These are phyloP conservation scores for Rhynchosporium graminicola DNA, from an alignment of 2,329 filamentous ascomycete genomes.

Conservation along the genomic window DNA sequence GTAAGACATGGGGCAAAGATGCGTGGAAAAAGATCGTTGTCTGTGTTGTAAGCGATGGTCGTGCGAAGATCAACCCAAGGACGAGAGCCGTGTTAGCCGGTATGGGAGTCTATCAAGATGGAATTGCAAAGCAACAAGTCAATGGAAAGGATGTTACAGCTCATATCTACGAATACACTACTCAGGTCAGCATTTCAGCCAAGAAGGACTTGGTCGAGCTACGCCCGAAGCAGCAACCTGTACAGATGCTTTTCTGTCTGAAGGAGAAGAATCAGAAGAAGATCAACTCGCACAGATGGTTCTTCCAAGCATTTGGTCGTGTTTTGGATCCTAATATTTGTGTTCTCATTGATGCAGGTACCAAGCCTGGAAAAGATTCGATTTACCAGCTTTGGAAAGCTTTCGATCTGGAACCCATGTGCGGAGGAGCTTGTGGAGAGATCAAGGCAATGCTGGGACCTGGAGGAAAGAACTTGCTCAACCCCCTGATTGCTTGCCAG, in stretches of 20 bases:
- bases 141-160: conserved; percentile 95
- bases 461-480: conserved; percentile 82
- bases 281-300: conserved; percentile 99
- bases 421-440: conserved; percentile 94
- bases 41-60: conserved; percentile 93
- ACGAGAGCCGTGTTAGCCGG: conserved; percentile 87
- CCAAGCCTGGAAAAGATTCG: conserved; percentile 87
- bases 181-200: conserved; percentile 81
- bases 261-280: conserved; percentile 99
- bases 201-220: conserved; percentile 81
- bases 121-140: conserved; percentile 97
- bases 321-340: conserved; percentile 96
- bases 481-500: conserved; percentile 91
- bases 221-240: conserved; percentile 79
- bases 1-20: conserved; percentile 97
- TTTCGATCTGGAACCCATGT: conserved; percentile 97
- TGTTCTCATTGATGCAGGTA: conserved; percentile 93
- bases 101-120: conserved; percentile 96
- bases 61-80: conserved; percentile 92
- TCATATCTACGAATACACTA: conserved; percentile 96
- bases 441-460: conserved; percentile 96
- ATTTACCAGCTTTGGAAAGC: conserved; percentile 99
- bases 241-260: conserved; percentile 95
- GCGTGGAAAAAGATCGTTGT: conserved; percentile 99
- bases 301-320: conserved; percentile 94